Evolutionary conservation across 2,329 filamentous ascomycete genomes (phyloP), one percentile per base, ranked within the genome.

Genomic region (Aspergillus eucalypticola): DNA sequence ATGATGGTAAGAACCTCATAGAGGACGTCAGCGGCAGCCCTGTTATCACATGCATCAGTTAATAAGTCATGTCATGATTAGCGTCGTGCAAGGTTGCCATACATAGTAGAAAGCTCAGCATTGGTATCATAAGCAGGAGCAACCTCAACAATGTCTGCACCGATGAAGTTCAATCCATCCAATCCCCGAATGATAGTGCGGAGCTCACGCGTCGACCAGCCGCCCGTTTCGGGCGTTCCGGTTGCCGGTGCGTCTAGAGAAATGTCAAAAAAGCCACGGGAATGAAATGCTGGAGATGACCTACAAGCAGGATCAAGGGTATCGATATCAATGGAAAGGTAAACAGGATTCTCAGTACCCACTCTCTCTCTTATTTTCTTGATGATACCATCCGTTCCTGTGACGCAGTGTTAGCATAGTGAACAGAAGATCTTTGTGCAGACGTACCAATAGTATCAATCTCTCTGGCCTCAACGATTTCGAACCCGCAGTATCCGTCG

Each of bases 301-400:
- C 74, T 74, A 86, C 84, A 94, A 5, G 90, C 90, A 7, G 92
- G 92, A 72, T 96, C 92, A 3, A 96, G 81, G 0, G 91, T 92
- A 71, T 96, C 92, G 68, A 96, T 96, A 71, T 96, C 92, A 50
- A 96, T 88, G 6, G 86, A 90, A 32, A 96, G 78, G 71, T 96
- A 96, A 0, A 95, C 90, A 0, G 91, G 91, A 62, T 87, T 88
- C 56, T 83, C 82, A 21, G 87, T 89, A 8, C 90, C 90, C 17
- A 96, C 90, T 23, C 90, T 83, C 3, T 91, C 87, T 46, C 86
- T 78, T 70, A 96, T 95, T 73, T 86, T 88, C 76, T 89, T 86
- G 73, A 94, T 89, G 71, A 96, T 93, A 4, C 91, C 91, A 0
- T 86, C 84, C 27, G 84, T 85, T 27, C 87, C 71, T 73, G 19